Base-by-base conservation (phyloP, 768 basidiomycete species). In the Psilocybe subaeruginosa region DNA sequence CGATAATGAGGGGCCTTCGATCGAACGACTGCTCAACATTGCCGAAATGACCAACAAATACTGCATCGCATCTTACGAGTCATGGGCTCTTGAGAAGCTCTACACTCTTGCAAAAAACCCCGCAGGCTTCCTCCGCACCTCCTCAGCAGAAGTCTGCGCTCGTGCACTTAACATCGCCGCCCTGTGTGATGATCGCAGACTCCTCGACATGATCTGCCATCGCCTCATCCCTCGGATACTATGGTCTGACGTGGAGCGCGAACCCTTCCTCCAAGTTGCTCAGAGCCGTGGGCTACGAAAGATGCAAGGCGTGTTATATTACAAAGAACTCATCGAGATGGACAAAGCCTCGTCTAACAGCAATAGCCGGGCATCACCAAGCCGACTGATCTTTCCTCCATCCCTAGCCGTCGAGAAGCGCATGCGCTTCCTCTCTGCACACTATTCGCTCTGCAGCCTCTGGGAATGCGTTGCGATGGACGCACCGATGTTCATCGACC, bases 381-480 rank as follows among this genome's bases (percentile, higher is more conserved):
- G 62, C 2, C 71, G 68, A 29, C 68, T 68, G 7, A 60, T 66
- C 17, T 75, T 77, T 50, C 73, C 74, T 7, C 64, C 64, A n/a
- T 66, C 66, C 11, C 72, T 73, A 56, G 68, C 69, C 57, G 56
- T 71, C 5, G 78, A 78, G 54, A 72, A 68, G 60, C 82, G 81
- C 41, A 74, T 81, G 71, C 79, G 80, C 43, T 78, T 89, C 47
- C 74, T 89, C 14, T 76, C 81, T 17, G 89, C 90, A 2, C 85
- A 85, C 62, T 72, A 81, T 55, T 82, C 83, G 19, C 80, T 91
- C 41, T 74, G 82, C 19, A 74, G 72, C 51, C 71, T 81, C 17
- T 88, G 87, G 86, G 84, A 86, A 53, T 73, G 75, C 30, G 65
- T 89, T 19, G 83, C 81, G 17, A 70, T 70, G 7, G 67, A 71